Evolutionary conservation across 306 rosid genomes (phyloP), one percentile per base, ranked within the genome.

Genomic region (Arachis stenosperma): DNA sequence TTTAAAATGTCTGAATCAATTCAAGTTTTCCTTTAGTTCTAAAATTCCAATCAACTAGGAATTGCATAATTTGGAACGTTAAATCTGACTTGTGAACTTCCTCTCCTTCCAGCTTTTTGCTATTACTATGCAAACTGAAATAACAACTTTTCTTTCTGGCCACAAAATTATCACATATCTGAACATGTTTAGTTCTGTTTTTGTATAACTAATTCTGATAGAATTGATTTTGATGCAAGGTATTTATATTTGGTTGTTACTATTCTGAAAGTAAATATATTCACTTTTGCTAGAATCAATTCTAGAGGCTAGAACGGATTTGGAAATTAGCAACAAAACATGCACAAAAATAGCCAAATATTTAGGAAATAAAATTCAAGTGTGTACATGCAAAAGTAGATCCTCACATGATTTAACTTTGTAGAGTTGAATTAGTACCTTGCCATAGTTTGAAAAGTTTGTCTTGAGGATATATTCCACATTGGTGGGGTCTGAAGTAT

Each of bases 381-480:
- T 17, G 4, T 33, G 4, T 33, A 12, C 3, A 40, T 36, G 65
- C 22, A 60, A 60, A 60, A 60, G 33, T 6, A 60, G 15, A 60
- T 33, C 7, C 44, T 33, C 5, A 15, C 44, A 12, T 60, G 65
- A 41, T 33, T 59, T 59, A 42, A 59, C 43, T n/a, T 52, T 42
- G 39, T 17, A 64, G 12, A 17, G 7, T 30, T 33, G 37, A 33
- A 4, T 40, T 75, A n/a, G 27, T 52, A 93, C 97, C 97, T 93
- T 93, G 75, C 98, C 97, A 77, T 86, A 93, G 12, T 93, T 93
- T 2, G 79, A 77, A 59, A 90, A 93, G 43, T 89, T 86, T 11
- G 90, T 89, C 85, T 84, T 93, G 85, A 90, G 97, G 1, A 93
- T 88, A 58, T 93, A 89, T 79, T 89, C 98, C 22, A 93, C 92